Conservation (phyloP, 495 filamentous ascomycete species). For the Chaetomium cochliodes region DNA sequence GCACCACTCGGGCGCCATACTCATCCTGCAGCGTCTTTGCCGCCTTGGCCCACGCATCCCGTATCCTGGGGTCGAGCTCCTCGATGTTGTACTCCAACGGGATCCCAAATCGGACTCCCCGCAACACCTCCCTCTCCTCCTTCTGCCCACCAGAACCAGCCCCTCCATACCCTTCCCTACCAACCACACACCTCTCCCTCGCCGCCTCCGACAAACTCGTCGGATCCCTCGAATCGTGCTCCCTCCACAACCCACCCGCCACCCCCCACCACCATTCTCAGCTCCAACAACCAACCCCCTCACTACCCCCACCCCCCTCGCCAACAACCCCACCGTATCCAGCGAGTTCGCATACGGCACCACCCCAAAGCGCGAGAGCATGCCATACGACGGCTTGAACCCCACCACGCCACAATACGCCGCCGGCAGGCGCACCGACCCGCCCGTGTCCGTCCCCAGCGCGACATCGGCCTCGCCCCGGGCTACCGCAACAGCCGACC, state of each 20-base stretch:
- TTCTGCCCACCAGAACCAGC: slow-evolving; percentile 18
- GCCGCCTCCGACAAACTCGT: slow-evolving; percentile 63
- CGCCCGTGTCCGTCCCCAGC: slow-evolving; percentile 92
- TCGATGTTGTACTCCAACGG: slow-evolving; percentile 85
- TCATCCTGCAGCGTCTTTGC: slow-evolving; percentile 53
- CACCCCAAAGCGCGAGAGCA: slow-evolving; percentile 80
- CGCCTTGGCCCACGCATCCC: slow-evolving; percentile 63
- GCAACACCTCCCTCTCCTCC: slow-evolving; percentile 33
- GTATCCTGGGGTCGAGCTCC: slow-evolving; percentile 67
- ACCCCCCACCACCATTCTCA: slow-evolving; percentile 8
- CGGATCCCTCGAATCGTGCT: slow-evolving; percentile 72
- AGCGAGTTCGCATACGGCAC: slow-evolving; percentile 93
- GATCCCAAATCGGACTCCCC: slow-evolving; percentile 61
- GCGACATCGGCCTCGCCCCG: slow-evolving; percentile 69
- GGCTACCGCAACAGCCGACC: slow-evolving; percentile 88
- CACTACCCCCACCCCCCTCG: slow-evolving; percentile 49
- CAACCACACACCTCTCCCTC: slow-evolving; percentile 52
- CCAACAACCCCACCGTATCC: slow-evolving; percentile 87
- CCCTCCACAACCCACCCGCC: slow-evolving; percentile 39
- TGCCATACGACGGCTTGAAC: slow-evolving; percentile 79
- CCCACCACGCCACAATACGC: slow-evolving; percentile 85
- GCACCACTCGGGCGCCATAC: slow-evolving; percentile 65
- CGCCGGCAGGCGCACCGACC: slow-evolving; percentile 86
- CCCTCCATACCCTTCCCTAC: slow-evolving; percentile 39
- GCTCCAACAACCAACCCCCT: slow-evolving; percentile 54